Evolutionary conservation across 169 alveolate species (phyloP).

Genomic region (Plasmodium vivax): DNA sequence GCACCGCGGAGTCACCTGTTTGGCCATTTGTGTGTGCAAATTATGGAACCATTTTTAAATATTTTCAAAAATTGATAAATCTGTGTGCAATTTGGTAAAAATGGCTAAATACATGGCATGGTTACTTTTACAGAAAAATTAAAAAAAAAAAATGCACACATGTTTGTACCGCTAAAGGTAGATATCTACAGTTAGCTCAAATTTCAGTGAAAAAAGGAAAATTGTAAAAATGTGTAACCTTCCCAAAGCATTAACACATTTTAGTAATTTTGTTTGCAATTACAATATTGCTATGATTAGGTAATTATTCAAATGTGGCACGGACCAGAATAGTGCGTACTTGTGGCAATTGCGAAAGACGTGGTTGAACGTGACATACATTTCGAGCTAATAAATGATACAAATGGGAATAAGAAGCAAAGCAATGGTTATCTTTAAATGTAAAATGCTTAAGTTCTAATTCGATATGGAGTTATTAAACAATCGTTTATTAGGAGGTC

Average conservation of each 20-base stretch:
- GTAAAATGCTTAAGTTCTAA: not conserved
- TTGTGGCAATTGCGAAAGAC: not conserved
- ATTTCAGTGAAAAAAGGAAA: not conserved
- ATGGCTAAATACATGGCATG: not conserved
- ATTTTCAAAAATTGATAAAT: not conserved
- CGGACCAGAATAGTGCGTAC: not conserved
- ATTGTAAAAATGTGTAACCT: not conserved
- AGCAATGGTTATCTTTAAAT: not conserved
- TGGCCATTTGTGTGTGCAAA: not conserved
- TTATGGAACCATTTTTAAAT: not conserved
- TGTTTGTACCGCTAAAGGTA: not conserved
- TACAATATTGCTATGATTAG: not conserved
- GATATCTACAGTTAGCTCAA: not conserved
- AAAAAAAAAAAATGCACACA: not conserved
- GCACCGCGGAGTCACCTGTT: not conserved
- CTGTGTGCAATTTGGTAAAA: not conserved
- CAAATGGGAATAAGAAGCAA: not conserved
- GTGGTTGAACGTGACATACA: not conserved
- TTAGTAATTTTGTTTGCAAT: not conserved
- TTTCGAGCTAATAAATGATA: not conserved
- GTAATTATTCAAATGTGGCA: not conserved
- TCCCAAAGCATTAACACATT: not conserved
- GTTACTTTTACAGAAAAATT: not conserved
- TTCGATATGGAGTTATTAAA: not conserved
- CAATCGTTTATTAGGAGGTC: not conserved